Evolutionary conservation across 2,329 filamentous ascomycete genomes (phyloP).

Genomic region (Curvularia spicifera): DNA sequence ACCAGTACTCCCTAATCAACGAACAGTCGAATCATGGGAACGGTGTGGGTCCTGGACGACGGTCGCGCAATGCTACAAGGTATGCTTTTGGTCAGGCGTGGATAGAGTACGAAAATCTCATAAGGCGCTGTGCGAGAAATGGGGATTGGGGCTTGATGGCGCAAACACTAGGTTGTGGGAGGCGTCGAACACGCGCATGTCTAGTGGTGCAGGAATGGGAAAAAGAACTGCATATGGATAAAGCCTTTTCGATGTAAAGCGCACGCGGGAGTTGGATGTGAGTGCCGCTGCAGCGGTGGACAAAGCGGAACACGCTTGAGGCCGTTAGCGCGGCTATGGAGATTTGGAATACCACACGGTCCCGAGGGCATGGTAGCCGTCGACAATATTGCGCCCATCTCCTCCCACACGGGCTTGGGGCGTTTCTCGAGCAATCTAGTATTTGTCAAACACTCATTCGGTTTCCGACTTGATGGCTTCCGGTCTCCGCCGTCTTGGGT

Average conservation of each 20-base stretch:
- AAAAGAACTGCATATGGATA: slow-evolving; percentile 5
- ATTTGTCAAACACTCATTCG: slow-evolving; percentile 30
- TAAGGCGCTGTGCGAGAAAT: neutral
- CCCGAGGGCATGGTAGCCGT: slow-evolving; percentile 18
- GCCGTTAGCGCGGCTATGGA: slow-evolving; percentile 27
- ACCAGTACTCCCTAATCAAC: neutral
- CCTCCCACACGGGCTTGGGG: slow-evolving; percentile 7
- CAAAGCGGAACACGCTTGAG: slow-evolving; percentile 14
- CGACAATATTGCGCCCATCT: slow-evolving; percentile 7
- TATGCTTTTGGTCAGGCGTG: slow-evolving; percentile 1
- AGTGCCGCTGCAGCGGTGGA: slow-evolving; percentile 14
- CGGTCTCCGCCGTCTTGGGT: slow-evolving; percentile 9
- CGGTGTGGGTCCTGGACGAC: neutral
- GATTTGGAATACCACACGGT: slow-evolving; percentile 41
- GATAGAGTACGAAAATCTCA: neutral
- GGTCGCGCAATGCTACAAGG: neutral
- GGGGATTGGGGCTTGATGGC: neutral
- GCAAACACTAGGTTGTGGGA: neutral
- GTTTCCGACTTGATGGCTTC: slow-evolving; percentile 5
- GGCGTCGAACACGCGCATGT: neutral
- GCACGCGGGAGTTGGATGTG: slow-evolving; percentile 19
- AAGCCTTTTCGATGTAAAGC: slow-evolving; percentile 13
- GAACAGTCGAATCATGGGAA: neutral
- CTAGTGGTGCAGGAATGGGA: neutral
- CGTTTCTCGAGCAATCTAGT: neutral